Evolutionary conservation across 2,329 filamentous ascomycete genomes (phyloP).

Genomic region (Aspergillus latus): DNA sequence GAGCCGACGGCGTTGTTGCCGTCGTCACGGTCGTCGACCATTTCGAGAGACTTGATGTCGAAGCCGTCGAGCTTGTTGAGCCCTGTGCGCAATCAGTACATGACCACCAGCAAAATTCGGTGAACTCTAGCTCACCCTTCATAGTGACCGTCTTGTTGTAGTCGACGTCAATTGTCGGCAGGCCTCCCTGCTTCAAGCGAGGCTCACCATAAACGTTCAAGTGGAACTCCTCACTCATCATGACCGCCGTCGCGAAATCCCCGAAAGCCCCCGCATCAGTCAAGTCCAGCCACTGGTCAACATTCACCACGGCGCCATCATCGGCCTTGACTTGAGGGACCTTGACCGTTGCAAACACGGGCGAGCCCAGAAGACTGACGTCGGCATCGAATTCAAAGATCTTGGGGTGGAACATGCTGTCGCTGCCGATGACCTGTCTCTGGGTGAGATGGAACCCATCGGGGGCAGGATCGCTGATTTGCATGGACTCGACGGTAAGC

Average conservation of each 20-base stretch:
- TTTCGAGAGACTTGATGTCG: constrained; percentile 49
- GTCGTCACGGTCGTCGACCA: constrained; percentile 45
- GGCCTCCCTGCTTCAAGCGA: constrained; percentile 49
- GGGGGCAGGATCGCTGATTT: constrained; percentile 52
- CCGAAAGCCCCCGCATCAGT: constrained; percentile 48
- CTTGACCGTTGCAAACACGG: constrained; percentile 46
- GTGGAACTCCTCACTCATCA: constrained; percentile 51
- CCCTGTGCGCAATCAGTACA: constrained; percentile 38
- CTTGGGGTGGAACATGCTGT: constrained; percentile 54
- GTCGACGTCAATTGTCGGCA: constrained; percentile 53
- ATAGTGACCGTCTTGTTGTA: constrained; percentile 60
- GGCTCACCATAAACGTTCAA: constrained; percentile 55
- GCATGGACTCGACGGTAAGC: constrained; percentile 52
- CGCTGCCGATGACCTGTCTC: constrained; percentile 48
- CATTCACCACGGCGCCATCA: constrained; percentile 42
- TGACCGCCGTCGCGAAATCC: constrained; percentile 50
- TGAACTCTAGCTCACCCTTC: constrained; percentile 48
- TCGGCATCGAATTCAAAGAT: constrained; percentile 56
- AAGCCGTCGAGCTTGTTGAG: constrained; percentile 59
- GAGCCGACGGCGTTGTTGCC: constrained; percentile 56
- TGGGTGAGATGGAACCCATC: constrained; percentile 52
- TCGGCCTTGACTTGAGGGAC: constrained; percentile 49
- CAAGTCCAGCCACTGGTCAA: constrained; percentile 49
- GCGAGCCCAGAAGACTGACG: constrained; percentile 48
- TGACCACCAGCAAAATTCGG: background rate